Base-by-base conservation (phyloP, 2,329 filamentous ascomycete species). In the Aspergillus fructus region DNA sequence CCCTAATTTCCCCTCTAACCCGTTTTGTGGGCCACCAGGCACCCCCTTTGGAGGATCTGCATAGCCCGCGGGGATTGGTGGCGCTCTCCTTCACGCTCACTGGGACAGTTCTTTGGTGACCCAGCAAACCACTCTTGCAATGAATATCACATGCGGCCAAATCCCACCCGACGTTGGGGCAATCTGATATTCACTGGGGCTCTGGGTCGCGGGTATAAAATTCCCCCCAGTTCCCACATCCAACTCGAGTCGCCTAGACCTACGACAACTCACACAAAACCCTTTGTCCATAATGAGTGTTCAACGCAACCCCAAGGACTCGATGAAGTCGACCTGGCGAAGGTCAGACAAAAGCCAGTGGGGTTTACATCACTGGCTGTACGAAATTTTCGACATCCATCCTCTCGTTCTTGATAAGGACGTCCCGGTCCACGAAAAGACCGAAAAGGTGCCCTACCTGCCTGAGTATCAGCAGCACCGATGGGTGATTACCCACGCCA, bases 311-410 rank as follows among this genome's bases (percentile, higher is more conserved):
- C 65, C 66, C 2, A 72, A 69, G 48, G 73, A 77, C 62, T 75
- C 73, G 9, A 77, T 77, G 68, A 76, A 76, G 65, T 75, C 75
- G 4, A 76, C 75, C 7, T 77, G 75, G 75, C 69, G 39, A 5
- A 57, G 6, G 3, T 40, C 53, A 21, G 68, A 71, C 58, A 64
- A 57, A 23, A 58, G 58, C 17, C 37, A 64, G 3, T 77, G 75
- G 75, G 70, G 63, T 5, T 4, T 63, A 5, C 58, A 62, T 42
- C 74, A 76, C 58, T 70, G 64, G 66, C 54, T 74, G 11, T 62
- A 73, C 24, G 70, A 76, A 41, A 40, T 68, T 0, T 59, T 76
- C 4, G 63, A 64, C 43, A 63, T 67, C 7, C 65, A 76, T 40
- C 69, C 66, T 1, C 21, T 57, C 3, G 46, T 57, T 11, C 66